Percentiles rank a stretch among this genome's conserved stretches.
phyloP scores from a whole-genome alignment of 768 basidiomycete species.

The Dioszegia hungarica region DNA sequence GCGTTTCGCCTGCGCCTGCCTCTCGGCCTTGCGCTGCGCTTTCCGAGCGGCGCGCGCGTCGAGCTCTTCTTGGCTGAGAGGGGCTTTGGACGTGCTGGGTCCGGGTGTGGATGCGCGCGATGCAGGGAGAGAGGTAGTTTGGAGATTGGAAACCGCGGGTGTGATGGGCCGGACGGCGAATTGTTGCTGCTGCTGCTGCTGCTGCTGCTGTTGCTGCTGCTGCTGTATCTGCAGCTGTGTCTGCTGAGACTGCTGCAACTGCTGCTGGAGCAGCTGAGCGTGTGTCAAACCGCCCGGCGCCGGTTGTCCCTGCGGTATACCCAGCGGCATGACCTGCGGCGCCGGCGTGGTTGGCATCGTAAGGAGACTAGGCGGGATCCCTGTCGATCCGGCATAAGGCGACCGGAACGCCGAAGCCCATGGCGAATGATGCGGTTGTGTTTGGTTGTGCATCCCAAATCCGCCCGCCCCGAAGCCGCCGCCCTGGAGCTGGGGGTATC shows the following conservation, averaged over 20 bases:
- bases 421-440: conserved; percentile 8
- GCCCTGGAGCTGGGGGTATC: background rate
- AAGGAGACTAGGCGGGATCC: conserved; percentile 4
- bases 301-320: background rate
- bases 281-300: background rate
- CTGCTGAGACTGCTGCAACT: background rate
- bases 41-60: conserved; percentile 17
- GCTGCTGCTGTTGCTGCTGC: background rate
- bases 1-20: conserved; percentile 13
- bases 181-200: background rate
- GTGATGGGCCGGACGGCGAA: background rate
- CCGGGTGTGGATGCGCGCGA: conserved; percentile 7
- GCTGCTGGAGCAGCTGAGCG: background rate
- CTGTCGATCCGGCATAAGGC: background rate
- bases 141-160: background rate
- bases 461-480: background rate
- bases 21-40: conserved; percentile 41
- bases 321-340: background rate
- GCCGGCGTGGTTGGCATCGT: conserved; percentile 6
- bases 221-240: background rate
- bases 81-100: conserved; percentile 40
- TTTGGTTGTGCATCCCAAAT: background rate
- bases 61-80: conserved; percentile 13
- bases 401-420: conserved; percentile 37
- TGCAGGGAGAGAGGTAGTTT: background rate